Evolutionary conservation across 306 rosid species (phyloP), one percentile per base, ranked within the genome.

Genomic region (Malus orientalis): DNA sequence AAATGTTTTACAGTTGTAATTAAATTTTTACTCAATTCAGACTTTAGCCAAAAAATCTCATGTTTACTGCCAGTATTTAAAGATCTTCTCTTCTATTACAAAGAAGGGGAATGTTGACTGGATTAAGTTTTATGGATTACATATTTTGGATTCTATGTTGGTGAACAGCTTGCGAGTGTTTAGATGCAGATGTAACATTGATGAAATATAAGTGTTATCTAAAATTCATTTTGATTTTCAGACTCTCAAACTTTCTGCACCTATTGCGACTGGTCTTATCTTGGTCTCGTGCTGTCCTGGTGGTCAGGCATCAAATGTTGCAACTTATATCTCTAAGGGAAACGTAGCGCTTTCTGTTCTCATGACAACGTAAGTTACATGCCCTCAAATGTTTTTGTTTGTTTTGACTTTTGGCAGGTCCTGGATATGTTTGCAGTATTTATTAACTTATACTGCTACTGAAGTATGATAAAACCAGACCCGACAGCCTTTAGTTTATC

Each of bases 251-350:
- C 97, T 95, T 72, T 85, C 97, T 47, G 97, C 98, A 73, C 92
- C 98, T 81, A 96, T 95, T 79, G 97, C 93, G 45, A 92, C 98
- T 30, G 97, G 98, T 88, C 97, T 95, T 84, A 92, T 95, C 76
- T 80, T 95, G 90, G 97, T 95, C 77, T 92, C 98, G 33, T 92
- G 98, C 88, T 95, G 98, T 87, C 97, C 97, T 73, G 97, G 97
- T 79, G 97, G 97, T 67, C 97, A 95, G 86, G 98, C 98, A 64
- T 95, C 98, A 78, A 92, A 95, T 78, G 98, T 92, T 79, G 97
- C 98, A 25, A 95, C 97, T 68, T 92, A 89, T 86, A 92, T 95
- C 79, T 88, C 97, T 33, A 95, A 89, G 83, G 99, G 99, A 83
- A 95, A 95, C 65, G 97, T 95, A 51, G 99, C 99, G 67, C 93